A percentile compares a stretch with the other conserved stretches of the same genome.
These are phyloP conservation scores for Trypanosoma theileri DNA, from an alignment of 208 protist species.

Conservation along the genomic window DNA sequence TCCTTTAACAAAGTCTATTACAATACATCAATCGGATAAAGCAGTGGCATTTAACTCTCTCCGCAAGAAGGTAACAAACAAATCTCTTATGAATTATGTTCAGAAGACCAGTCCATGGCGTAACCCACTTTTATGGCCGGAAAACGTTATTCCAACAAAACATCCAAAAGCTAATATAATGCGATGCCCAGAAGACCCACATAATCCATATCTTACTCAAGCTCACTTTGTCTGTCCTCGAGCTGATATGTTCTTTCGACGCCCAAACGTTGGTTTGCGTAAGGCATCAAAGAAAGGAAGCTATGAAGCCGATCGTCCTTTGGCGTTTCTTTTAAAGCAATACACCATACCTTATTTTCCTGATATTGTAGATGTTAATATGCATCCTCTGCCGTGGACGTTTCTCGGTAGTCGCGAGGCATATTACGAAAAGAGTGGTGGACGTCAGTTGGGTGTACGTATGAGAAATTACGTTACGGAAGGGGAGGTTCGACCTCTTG, in stretches of 20 bases:
- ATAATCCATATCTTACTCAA: conserved; percentile 86
- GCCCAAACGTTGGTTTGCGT: conserved; percentile 68
- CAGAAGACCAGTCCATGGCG: conserved; percentile 84
- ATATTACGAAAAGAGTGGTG: conserved; percentile 69
- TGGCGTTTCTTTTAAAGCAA: conserved; percentile 52
- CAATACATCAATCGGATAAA: conserved; percentile 25
- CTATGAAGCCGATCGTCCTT: conserved; percentile 75
- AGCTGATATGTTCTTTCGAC: conserved; percentile 84
- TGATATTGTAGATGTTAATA: conserved; percentile 83
- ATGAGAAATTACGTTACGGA: conserved; percentile 52
- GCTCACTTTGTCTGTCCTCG: conserved; percentile 76
- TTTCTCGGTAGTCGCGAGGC: conserved; percentile 83
- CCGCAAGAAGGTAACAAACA: conserved; percentile 57
- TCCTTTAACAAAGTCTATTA: not conserved
- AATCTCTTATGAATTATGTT: conserved; percentile 61
- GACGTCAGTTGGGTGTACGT: conserved; percentile 61
- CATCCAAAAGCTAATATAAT: conserved; percentile 86
- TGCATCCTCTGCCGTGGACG: conserved; percentile 81
- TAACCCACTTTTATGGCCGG: conserved; percentile 80
- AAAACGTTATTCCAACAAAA: conserved; percentile 80
- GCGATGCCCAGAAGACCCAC: conserved; percentile 79
- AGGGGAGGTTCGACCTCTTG: conserved; percentile 55
- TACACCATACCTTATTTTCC: conserved; percentile 92
- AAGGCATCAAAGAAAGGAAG: conserved; percentile 63
- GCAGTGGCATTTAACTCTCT: conserved; percentile 51